phyloP scores from a whole-genome alignment of 495 filamentous ascomycete species.

The Penicillium tannophilum region DNA sequence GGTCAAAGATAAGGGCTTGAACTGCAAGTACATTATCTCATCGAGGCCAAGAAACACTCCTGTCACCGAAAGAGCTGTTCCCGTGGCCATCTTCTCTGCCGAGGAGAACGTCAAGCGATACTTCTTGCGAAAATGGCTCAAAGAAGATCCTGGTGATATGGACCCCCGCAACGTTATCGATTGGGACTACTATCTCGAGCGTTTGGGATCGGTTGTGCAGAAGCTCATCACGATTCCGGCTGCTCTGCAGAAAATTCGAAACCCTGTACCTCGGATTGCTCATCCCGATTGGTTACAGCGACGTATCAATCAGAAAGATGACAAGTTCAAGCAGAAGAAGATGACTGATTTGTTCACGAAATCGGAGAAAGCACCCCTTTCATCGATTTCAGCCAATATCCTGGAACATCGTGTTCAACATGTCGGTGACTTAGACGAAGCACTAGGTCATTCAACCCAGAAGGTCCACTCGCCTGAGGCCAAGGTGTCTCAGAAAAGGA shows the following conservation, averaged over 20 bases:
- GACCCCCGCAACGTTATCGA: slow-evolving; percentile 87
- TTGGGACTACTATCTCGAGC: slow-evolving; percentile 96
- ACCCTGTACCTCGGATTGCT: slow-evolving; percentile 88
- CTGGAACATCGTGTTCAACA: slow-evolving; percentile 57
- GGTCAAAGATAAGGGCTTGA: slow-evolving; percentile 97
- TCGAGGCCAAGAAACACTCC: slow-evolving; percentile 82
- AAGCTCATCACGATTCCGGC: slow-evolving; percentile 99
- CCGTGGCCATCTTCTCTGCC: slow-evolving; percentile 95
- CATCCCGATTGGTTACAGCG: slow-evolving; percentile 97
- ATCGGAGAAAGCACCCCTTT: slow-evolving; percentile 71
- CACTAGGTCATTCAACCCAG: slow-evolving; percentile 64
- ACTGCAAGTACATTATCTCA: slow-evolving; percentile 99
- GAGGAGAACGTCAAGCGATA: slow-evolving; percentile 82
- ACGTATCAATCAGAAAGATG: slow-evolving; percentile 90
- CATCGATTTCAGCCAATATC: slow-evolving; percentile 71
- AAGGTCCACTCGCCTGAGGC: slow-evolving; percentile 68
- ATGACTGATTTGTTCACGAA: slow-evolving; percentile 92
- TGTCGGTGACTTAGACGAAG: slow-evolving; percentile 82
- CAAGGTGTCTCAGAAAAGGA: slow-evolving; percentile 77
- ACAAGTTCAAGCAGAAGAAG: slow-evolving; percentile 97
- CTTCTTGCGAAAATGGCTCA: slow-evolving; percentile 93
- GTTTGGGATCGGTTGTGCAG: slow-evolving; percentile 93
- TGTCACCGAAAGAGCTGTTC: slow-evolving; percentile 92
- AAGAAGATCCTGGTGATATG: slow-evolving; percentile 90
- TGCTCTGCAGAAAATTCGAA: slow-evolving; percentile 89